Evolutionary conservation across 805 yeast species (phyloP).

Genomic region (Teunomyces funiuensis): DNA sequence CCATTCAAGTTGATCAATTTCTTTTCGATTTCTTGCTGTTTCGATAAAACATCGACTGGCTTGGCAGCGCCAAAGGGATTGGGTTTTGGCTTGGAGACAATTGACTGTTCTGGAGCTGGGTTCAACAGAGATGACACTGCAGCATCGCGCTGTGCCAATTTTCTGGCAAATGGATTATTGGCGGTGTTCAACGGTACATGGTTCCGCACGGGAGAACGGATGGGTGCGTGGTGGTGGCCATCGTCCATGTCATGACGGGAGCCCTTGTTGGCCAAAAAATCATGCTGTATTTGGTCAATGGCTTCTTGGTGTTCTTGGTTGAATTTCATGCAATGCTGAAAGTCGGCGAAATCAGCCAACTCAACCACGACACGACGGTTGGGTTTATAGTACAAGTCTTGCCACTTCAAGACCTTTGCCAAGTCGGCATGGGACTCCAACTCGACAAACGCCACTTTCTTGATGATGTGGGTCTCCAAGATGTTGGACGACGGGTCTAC

Average conservation of each 20-base stretch:
- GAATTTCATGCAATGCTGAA: conserved; percentile 39
- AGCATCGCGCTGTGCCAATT: conserved; percentile 3
- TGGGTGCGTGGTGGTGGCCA: not conserved
- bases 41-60: conserved; percentile 76
- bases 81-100: conserved; percentile 36
- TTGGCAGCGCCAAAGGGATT: conserved; percentile 85
- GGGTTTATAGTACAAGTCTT: conserved; percentile 52
- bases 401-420: conserved; percentile 61
- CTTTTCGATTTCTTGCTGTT: conserved; percentile 61
- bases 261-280: conserved; percentile 22
- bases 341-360: conserved; percentile 40
- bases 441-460: conserved; percentile 66
- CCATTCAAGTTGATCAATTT: conserved; percentile 86
- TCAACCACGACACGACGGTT: conserved; percentile 39
- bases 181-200: conserved; percentile 3
- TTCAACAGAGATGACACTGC: too few species aligned
- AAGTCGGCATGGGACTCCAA: conserved; percentile 51
- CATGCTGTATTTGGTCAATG: conserved; percentile 31
- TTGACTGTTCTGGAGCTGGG: conserved; percentile 14
- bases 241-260: not conserved
- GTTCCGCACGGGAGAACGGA: not conserved
- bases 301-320: conserved; percentile 35
- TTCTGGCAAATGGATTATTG: conserved; percentile 4
- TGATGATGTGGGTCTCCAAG: conserved; percentile 37
- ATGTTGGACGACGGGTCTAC: conserved; percentile 48